Evolutionary conservation across 2,329 filamentous ascomycete species (phyloP), one percentile per base, ranked within the genome.

Genomic region (Stachybotrys echinatus): DNA sequence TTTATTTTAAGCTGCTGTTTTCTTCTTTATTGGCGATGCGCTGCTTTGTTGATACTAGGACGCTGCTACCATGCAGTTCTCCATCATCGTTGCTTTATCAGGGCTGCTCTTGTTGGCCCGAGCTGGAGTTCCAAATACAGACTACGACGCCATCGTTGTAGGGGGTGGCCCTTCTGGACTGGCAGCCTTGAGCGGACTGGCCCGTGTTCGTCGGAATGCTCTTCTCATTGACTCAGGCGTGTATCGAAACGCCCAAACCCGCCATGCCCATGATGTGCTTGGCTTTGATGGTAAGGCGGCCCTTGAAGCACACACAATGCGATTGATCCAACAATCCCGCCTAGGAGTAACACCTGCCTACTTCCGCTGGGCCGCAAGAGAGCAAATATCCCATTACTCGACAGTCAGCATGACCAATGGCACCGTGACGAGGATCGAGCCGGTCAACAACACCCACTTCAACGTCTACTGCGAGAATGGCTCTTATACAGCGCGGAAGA

Each of bases 231-330:
- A 85, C 60, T 81, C 77, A 19, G 76, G 74, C 12, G 67, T 73
- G 23, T 85, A 85, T 55, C 76, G 81, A 47, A 85, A 84, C 58
- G 70, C 48, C 1, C 65, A 72, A 0, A 84, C 81, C 0, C 65
- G 80, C 14, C 74, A 81, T 54, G 77, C 83, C 72, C 81, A 85
- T 62, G 81, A 84, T 59, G 76, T 84, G 0, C 68, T 83, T 22
- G 80, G 80, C 3, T 79, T 74, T 50, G 81, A 84, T 47, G 81
- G 81, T 81, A 58, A 54, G 60, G 43, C 17, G 10, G 31, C 18
- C 27, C n/a, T 21, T 34, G 27, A 34, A 34, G 27, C 27, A 34
- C 14, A 14, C 27, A 3, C 27, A 5, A 14, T 14, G 14, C 14
- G 27, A 34, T 3, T 2, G 27, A 34, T 34, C 27, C 14, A 14